phyloP scores from a whole-genome alignment of 2,329 filamentous ascomycete genomes.

The Ceratocystis papillata region DNA sequence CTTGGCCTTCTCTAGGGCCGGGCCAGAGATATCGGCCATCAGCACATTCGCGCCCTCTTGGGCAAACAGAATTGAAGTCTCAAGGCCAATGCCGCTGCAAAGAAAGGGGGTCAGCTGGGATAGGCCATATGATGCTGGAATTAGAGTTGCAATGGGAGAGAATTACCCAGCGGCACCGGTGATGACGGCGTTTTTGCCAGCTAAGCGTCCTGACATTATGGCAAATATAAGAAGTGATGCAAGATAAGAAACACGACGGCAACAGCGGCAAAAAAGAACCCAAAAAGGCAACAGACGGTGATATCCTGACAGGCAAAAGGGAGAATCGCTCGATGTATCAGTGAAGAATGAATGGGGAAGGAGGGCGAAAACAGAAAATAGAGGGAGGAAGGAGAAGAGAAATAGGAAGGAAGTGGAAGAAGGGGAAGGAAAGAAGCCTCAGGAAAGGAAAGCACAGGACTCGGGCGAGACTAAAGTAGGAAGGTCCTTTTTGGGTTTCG shows the following conservation, averaged over 20 bases:
- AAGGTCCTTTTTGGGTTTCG: slow-evolving; percentile 2
- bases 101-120: background rate
- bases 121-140: background rate
- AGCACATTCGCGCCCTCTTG: slow-evolving; percentile 78
- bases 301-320: background rate
- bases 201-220: slow-evolving; percentile 38
- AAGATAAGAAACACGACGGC: background rate
- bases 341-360: background rate
- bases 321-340: background rate
- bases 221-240: background rate
- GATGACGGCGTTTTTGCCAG: slow-evolving; percentile 57
- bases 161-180: slow-evolving; percentile 78
- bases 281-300: background rate
- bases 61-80: slow-evolving; percentile 81
- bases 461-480: background rate
- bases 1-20: slow-evolving; percentile 64
- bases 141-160: background rate
- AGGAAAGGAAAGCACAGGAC: background rate
- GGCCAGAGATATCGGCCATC: slow-evolving; percentile 72
- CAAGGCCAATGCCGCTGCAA: slow-evolving; percentile 75
- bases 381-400: background rate
- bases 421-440: background rate
- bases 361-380: background rate
- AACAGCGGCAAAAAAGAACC: background rate
- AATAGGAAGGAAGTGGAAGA: background rate